Evolutionary conservation across 306 rosid genomes (phyloP), one percentile per base, ranked within the genome.

Genomic region (Betula pendula): DNA sequence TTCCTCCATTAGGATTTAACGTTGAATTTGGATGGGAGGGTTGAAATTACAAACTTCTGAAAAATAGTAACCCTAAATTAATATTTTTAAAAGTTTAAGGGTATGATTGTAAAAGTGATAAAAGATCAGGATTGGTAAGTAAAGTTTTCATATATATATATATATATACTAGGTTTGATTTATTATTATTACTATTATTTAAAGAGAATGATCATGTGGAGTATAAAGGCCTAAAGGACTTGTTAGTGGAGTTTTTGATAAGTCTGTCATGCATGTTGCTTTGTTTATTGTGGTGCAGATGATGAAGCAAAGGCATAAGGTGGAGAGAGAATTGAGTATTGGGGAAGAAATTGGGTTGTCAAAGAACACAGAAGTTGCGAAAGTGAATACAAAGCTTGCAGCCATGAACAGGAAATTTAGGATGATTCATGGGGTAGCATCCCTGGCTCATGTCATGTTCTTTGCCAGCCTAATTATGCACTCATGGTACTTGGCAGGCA

Each of bases 321-420:
- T 96, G 84, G 99, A 96, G 89, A 89, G 84, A 82, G 99, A 96
- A 52, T 79, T 81, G 73, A 85, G 68, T 62, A 86, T 96, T 73
- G 99, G 99, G 74, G 96, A 81, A 67, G 99, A 96, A 87, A 84
- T 91, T 71, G 99, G 99, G 76, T 84, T 94, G 98, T 85, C 97
- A 29, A 96, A 96, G 81, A 96, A 92, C 75, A 90, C 89, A 74
- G 92, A 92, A 81, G 98, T 89, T 50, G 98, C 99, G 24, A 91
- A 92, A 82, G 82, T 44, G 78, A 91, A 96, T 69, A 96, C 99
- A 35, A 88, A 92, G 85, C 97, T 96, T 59, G 90, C 91, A 62
- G 96, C 97, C 62, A 92, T 96, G 96, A 92, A 96, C 75, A 96
- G 92, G 93, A 96, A 92, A 77, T 96, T 96, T 22, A 98, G 99